Evolutionary conservation across 148 eudicot species (phyloP).

Genomic region (Rhododendron kiyosumense): DNA sequence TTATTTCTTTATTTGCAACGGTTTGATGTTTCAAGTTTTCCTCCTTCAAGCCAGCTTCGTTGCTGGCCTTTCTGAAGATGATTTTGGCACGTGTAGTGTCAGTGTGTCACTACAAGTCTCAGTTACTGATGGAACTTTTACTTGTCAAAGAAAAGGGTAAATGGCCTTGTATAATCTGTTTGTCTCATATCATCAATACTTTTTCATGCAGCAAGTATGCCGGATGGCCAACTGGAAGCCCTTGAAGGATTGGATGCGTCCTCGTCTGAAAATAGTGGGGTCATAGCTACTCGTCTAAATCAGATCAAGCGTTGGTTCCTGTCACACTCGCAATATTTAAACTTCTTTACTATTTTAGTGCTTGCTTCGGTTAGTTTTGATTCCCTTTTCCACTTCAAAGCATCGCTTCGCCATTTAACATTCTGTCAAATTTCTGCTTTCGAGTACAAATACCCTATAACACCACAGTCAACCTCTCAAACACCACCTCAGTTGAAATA

Average conservation of each 20-base stretch:
- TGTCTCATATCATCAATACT: background rate
- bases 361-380: slow-evolving; percentile 88
- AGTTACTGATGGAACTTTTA: background rate
- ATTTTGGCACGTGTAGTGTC: background rate
- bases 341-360: slow-evolving; percentile 73
- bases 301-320: slow-evolving; percentile 67
- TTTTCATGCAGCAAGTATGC: slow-evolving; percentile 57
- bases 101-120: background rate
- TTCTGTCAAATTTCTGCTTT: background rate
- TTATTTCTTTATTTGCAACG: background rate
- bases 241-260: slow-evolving; percentile 60
- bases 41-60: background rate
- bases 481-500: background rate
- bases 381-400: slow-evolving; percentile 7
- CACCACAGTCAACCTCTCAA: background rate
- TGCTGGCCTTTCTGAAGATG: background rate
- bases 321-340: slow-evolving; percentile 83
- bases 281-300: slow-evolving; percentile 36
- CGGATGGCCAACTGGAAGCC: slow-evolving; percentile 54
- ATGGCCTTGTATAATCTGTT: background rate
- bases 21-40: background rate
- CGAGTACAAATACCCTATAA: background rate
- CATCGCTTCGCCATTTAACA: background rate
- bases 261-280: slow-evolving; percentile 50
- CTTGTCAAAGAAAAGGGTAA: background rate